These are phyloP conservation scores for Pythium myriotylum DNA, from an alignment of 352 stramenopile species.

Conservation along the genomic window DNA sequence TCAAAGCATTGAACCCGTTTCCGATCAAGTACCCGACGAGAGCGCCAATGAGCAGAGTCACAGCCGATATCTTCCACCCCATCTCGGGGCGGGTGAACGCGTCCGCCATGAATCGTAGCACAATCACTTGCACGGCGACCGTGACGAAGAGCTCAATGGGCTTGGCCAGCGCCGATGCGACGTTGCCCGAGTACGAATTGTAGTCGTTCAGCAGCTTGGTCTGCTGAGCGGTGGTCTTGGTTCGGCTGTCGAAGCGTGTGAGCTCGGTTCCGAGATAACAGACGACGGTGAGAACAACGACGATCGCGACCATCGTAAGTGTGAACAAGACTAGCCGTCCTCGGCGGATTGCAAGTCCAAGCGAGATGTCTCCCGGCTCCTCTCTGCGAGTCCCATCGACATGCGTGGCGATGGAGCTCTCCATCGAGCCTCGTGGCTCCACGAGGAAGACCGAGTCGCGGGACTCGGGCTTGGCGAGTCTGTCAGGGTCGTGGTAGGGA, in stretches of 20 bases:
- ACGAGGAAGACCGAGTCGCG: slow-evolving; percentile 4
- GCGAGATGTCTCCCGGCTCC: not conserved
- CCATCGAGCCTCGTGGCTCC: not conserved
- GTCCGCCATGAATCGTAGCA: slow-evolving; percentile 7
- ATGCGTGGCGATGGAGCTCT: not conserved
- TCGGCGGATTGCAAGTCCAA: slow-evolving; percentile 1
- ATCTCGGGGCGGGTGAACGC: not conserved
- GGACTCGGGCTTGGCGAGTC: not conserved
- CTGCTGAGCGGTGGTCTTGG: slow-evolving; percentile 7
- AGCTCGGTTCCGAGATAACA: slow-evolving; percentile 15
- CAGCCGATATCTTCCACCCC: not conserved
- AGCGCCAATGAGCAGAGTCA: not conserved
- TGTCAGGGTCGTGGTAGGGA: not conserved
- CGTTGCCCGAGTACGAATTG: slow-evolving; percentile 18
- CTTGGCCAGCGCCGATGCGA: not conserved
- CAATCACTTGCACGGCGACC: slow-evolving; percentile 3
- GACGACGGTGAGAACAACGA: slow-evolving; percentile 5
- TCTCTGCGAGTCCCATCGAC: not conserved
- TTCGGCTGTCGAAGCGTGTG: slow-evolving; percentile 4
- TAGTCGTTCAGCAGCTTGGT: slow-evolving; percentile 24
- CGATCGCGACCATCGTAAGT: slow-evolving; percentile 1
- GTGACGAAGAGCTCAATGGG: slow-evolving; percentile 12
- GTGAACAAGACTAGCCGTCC: slow-evolving; percentile 2
- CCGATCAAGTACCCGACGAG: slow-evolving; percentile 7
- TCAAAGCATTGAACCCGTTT: slow-evolving; percentile 16